A percentile compares a stretch with the other conserved stretches of the same genome.
phyloP scores from a whole-genome alignment of 306 rosid species.

The Dalbergia cochinchinensis region DNA sequence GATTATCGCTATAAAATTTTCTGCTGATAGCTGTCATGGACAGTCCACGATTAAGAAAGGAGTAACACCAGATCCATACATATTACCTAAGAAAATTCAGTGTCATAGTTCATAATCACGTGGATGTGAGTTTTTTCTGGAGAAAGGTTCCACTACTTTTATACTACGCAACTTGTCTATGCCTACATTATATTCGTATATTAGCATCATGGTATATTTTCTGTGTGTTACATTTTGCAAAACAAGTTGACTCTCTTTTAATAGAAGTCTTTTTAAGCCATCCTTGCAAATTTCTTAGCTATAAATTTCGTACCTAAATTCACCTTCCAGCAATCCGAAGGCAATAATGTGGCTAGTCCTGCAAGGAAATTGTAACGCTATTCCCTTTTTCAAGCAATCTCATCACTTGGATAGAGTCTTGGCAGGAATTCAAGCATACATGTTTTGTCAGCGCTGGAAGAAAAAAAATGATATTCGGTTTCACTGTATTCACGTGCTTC shows the following conservation, averaged over 20 bases:
- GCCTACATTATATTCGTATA: background rate
- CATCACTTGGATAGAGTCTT: background rate
- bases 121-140: background rate
- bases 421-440: background rate
- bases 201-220: too few relatives aligned
- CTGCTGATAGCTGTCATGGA: background rate
- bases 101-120: background rate
- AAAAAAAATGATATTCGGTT: background rate
- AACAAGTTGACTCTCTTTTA: background rate
- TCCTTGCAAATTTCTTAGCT: background rate
- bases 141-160: background rate
- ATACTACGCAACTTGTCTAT: background rate
- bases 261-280: background rate
- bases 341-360: background rate
- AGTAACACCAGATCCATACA: too few relatives aligned
- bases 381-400: background rate
- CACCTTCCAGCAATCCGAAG: background rate
- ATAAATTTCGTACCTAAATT: background rate
- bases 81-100: background rate
- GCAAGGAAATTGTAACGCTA: background rate
- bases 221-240: background rate
- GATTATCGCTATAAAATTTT: background rate
- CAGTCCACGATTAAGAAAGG: background rate
- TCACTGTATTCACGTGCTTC: background rate
- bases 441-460: constrained; percentile 3